Percentiles rank a stretch among this genome's conserved stretches.
phyloP scores from a whole-genome alignment of 495 filamentous ascomycete genomes.

The Podospora fimiseda region DNA sequence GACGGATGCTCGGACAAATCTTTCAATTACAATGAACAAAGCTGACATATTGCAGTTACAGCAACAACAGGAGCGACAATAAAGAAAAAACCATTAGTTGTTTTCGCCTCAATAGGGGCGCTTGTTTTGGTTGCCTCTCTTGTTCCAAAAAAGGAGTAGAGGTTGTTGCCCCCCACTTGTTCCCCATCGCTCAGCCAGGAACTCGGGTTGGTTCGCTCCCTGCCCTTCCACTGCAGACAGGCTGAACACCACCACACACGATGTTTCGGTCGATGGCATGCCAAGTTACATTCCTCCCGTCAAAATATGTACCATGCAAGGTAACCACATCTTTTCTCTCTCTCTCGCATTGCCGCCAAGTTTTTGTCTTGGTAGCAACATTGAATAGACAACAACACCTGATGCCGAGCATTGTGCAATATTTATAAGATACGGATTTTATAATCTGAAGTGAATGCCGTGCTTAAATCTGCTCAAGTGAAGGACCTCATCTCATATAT shows the following conservation, averaged over 20 bases:
- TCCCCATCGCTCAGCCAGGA: constrained; percentile 20
- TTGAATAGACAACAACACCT: no score
- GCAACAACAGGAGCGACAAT: no score
- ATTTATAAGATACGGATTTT: no score
- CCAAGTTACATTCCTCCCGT: background rate
- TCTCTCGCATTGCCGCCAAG: no score
- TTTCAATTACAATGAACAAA: constrained; percentile 8
- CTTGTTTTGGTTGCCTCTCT: background rate
- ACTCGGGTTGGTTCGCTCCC: constrained; percentile 23
- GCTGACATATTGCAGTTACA: constrained; percentile 2
- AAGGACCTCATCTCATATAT: no score
- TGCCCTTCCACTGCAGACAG: constrained; percentile 3
- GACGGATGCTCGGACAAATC: constrained; percentile 10
- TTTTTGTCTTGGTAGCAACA: no score
- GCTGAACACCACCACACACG: constrained; percentile 1
- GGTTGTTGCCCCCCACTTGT: background rate
- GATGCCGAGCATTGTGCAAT: no score
- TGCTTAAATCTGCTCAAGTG: no score
- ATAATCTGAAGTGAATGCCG: no score
- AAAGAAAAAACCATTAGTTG: no score
- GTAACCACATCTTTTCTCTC: no score
- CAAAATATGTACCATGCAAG: background rate
- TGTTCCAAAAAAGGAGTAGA: background rate
- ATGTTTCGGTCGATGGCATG: no score
- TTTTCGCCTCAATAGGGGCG: background rate